Evolutionary conservation across 1,139 yeast genomes (phyloP).

Genomic region (Hyphopichia fennica): DNA sequence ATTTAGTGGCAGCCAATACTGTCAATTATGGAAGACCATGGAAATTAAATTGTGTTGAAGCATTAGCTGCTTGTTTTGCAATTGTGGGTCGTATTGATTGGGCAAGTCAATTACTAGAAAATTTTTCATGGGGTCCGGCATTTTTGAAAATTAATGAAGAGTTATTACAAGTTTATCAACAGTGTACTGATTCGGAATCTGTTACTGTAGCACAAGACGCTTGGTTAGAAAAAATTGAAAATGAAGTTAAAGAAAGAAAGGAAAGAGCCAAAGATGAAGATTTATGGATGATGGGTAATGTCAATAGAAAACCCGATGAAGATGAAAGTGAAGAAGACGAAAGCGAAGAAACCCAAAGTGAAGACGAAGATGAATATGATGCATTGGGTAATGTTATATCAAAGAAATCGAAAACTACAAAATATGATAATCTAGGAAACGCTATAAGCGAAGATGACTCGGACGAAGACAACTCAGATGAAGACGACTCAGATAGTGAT

Average conservation of each 20-base stretch:
- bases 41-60: constrained; percentile 95
- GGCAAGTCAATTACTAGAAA: constrained; percentile 74
- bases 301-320: constrained; percentile 44
- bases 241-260: constrained; percentile 67
- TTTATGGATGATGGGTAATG: constrained; percentile 79
- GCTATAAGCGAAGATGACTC: neutral
- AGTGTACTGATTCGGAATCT: constrained; percentile 80
- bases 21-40: constrained; percentile 97
- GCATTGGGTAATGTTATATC: neutral
- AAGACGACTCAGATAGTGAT: too few species aligned
- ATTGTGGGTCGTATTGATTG: constrained; percentile 89
- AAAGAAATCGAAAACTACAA: too few species aligned
- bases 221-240: constrained; percentile 70
- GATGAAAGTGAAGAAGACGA: constrained; percentile 12
- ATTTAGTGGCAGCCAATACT: constrained; percentile 93
- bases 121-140: constrained; percentile 92
- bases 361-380: constrained; percentile 10
- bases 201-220: constrained; percentile 71
- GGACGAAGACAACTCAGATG: constrained; percentile 5
- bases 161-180: constrained; percentile 67
- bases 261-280: constrained; percentile 55
- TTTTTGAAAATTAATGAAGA: constrained; percentile 83
- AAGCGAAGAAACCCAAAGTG: constrained; percentile 6
- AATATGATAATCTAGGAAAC: constrained; percentile 16
- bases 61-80: constrained; percentile 95